These are phyloP conservation scores for Elaeis guineensis DNA, from an alignment of 176 grass and related monocot genomes.

Conservation along the genomic window DNA sequence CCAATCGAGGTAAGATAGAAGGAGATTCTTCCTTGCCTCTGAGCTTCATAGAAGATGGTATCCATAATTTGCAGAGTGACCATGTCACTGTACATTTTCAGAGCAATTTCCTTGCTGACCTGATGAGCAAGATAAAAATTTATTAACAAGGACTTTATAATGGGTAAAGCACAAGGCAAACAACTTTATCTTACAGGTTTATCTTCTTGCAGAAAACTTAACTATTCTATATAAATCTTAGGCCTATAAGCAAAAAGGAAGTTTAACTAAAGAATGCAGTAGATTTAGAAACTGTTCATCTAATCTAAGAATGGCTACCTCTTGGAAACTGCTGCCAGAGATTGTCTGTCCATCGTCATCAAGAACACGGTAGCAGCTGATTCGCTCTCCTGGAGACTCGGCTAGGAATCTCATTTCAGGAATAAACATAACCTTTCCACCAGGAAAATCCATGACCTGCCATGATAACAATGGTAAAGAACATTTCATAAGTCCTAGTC, in stretches of 20 bases:
- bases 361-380: conserved; percentile 82
- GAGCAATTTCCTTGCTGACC: conserved; percentile 73
- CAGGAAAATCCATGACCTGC: conserved; percentile 76
- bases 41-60: conserved; percentile 91
- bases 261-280: too few relatives aligned
- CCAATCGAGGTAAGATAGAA: conserved; percentile 91
- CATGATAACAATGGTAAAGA: neutral
- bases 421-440: conserved; percentile 73
- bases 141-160: too few relatives aligned
- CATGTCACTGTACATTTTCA: conserved; percentile 84
- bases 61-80: conserved; percentile 91
- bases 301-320: conserved; percentile 22
- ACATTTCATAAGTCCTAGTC: too few relatives aligned
- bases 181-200: too few relatives aligned
- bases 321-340: conserved; percentile 57
- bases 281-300: neutral
- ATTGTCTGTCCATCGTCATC: conserved; percentile 47
- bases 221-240: too few relatives aligned
- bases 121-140: conserved; percentile 18
- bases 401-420: conserved; percentile 72
- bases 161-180: too few relatives aligned
- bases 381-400: conserved; percentile 55
- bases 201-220: too few relatives aligned
- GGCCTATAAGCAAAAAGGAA: too few relatives aligned
- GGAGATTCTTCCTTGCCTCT: conserved; percentile 94